A percentile compares a stretch with the other conserved stretches of the same genome.
These are phyloP conservation scores for Annulohypoxylon maeteangense DNA, from an alignment of 495 filamentous ascomycete species.

Conservation along the genomic window DNA sequence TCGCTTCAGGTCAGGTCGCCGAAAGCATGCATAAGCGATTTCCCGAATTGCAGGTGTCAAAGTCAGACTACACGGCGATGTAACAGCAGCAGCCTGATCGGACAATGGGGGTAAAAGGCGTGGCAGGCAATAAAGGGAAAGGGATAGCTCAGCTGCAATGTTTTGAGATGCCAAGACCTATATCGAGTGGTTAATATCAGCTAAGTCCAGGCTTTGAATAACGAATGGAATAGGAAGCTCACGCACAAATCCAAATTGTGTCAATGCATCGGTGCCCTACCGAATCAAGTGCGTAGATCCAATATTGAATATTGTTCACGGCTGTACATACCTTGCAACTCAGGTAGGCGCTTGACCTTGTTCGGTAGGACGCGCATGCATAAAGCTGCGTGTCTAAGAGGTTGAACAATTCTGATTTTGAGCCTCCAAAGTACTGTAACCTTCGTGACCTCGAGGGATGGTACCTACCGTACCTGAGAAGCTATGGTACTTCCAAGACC, in stretches of 20 bases:
- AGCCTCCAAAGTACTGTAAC: not conserved
- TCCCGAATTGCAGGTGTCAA: not conserved
- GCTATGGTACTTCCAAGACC: not conserved
- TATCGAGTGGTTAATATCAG: slow-evolving; percentile 9
- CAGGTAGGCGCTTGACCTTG: slow-evolving; percentile 6
- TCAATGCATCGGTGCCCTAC: slow-evolving; percentile 24
- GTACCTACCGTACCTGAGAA: not conserved
- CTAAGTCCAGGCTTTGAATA: slow-evolving; percentile 1
- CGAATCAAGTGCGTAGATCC: slow-evolving; percentile 9
- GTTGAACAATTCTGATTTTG: not conserved
- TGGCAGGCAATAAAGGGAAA: not conserved
- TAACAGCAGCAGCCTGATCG: slow-evolving; percentile 2
- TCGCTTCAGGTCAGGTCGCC: slow-evolving; percentile 10
- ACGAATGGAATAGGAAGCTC: slow-evolving; percentile 12
- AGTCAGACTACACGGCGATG: slow-evolving; percentile 10
- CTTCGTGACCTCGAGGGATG: not conserved
- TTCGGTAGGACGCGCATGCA: slow-evolving; percentile 6
- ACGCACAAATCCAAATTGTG: slow-evolving; percentile 4
- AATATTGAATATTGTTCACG: slow-evolving; percentile 19
- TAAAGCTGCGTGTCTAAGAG: slow-evolving; percentile 4
- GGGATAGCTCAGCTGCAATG: slow-evolving; percentile 13
- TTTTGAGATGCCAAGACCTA: slow-evolving; percentile 13
- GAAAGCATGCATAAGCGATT: slow-evolving; percentile 7
- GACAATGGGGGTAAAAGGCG: not conserved
- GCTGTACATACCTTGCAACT: slow-evolving; percentile 9